Percentiles rank a stretch among this genome's conserved stretches.
Conservation (phyloP, 2,329 filamentous ascomycete genomes). For the Aureobasidium sp. region DNA sequence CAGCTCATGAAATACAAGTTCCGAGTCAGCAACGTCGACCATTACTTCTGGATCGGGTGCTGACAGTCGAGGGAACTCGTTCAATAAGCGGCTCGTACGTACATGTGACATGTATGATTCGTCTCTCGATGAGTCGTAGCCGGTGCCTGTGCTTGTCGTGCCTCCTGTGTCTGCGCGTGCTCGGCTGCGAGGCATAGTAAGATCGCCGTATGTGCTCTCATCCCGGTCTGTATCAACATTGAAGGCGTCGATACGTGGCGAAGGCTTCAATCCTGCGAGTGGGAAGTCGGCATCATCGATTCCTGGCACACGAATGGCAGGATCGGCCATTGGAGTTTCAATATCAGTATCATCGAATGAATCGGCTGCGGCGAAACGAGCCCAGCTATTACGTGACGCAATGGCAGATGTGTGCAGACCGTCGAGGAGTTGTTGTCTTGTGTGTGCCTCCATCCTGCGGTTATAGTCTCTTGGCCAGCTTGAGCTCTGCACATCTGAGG, state of each 20-base stretch:
- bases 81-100: not conserved
- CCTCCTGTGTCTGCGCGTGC: conserved; percentile 8
- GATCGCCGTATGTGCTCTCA: conserved; percentile 8
- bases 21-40: conserved; percentile 24
- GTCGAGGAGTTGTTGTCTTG: conserved; percentile 16
- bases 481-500: conserved; percentile 18
- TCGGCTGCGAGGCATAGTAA: conserved; percentile 1
- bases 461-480: conserved; percentile 18
- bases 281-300: conserved; percentile 12
- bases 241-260: conserved; percentile 1
- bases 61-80: conserved; percentile 22
- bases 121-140: conserved; percentile 16
- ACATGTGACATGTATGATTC: conserved; percentile 13
- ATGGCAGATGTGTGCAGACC: conserved; percentile 7
- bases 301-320: conserved; percentile 3
- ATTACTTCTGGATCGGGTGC: conserved; percentile 27
- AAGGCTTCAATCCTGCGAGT: conserved; percentile 1
- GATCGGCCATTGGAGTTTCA: not conserved
- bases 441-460: conserved; percentile 18
- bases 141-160: conserved; percentile 9
- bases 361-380: conserved; percentile 10
- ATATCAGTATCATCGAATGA: conserved; percentile 12
- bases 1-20: conserved; percentile 25
- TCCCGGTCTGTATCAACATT: conserved; percentile 1
- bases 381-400: conserved; percentile 9